Evolutionary conservation across 257 asterid species (phyloP), one percentile per base, ranked within the genome.

Genomic region (Apocynum venetum): DNA sequence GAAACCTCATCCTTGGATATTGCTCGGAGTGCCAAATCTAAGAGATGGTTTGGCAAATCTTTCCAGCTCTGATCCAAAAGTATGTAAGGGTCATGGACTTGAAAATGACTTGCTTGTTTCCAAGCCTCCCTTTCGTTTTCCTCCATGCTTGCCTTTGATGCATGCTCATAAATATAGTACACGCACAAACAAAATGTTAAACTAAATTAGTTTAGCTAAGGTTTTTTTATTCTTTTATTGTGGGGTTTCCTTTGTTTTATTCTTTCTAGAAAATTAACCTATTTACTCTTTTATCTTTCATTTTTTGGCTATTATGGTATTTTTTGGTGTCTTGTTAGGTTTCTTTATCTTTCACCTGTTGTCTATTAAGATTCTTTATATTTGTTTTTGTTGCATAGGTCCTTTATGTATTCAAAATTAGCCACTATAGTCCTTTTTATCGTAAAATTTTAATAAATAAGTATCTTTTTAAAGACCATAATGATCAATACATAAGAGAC

Each of bases 1-100:
- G 89, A 81, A 73, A 83, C 75, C 81, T 84, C 74, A 76, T 80
- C 84, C 82, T 71, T 48, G 59, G 72, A 36, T 57, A 57, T 6
- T 49, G 65, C 55, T 59, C 35, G 74, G n/a, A 40, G 56, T 69
- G 59, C 71, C 68, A 77, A 76, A 74, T 69, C 63, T 55, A 15
- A 8, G 69, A 55, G 20, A n/a, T 53, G 52, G 43, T 73, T 56
- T 81, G 71, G 74, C 74, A 75, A 74, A 82, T 76, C 52, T 53
- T 52, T 59, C 66, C 55, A 25, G 31, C 31, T 76, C 78, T 79
- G 81, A 14, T 41, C 15, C 31, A 43, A 78, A 78, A 76, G 85
- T 52, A 80, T 78, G 80, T 72, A 79, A 61, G 20, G 48, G 86
- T 80, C 65, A 78, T 71, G 85, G 78, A 47, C 73, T 12, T 66